Percentiles rank a stretch among this genome's conserved stretches.
phyloP scores from a whole-genome alignment of 1,139 yeast genomes.

The Nadsonia commutata region DNA sequence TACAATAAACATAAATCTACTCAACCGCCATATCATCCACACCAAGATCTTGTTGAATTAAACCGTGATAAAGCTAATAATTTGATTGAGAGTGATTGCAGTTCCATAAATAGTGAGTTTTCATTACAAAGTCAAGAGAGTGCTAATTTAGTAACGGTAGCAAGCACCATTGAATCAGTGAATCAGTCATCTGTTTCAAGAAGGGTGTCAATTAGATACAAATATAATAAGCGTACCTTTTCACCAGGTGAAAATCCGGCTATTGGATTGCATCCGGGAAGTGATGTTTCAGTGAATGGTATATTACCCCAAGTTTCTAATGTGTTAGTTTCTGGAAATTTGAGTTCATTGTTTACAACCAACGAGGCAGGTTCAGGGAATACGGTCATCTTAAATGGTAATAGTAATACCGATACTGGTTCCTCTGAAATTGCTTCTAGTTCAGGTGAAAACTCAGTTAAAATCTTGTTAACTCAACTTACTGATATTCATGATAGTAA shows the following conservation, averaged over 20 bases:
- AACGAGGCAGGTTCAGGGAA: not conserved
- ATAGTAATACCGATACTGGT: not conserved
- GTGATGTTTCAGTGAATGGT: not conserved
- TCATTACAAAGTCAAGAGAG: too few relatives aligned
- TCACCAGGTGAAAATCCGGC: not conserved
- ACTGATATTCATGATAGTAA: conserved; percentile 21
- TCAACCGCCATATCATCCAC: too few relatives aligned
- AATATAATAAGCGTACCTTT: not conserved
- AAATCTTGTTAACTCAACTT: conserved; percentile 19
- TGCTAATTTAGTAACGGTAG: too few relatives aligned
- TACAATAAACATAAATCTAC: conserved; percentile 16
- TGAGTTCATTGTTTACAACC: not conserved
- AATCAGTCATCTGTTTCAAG: too few relatives aligned
- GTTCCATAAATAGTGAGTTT: too few relatives aligned
- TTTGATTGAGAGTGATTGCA: too few relatives aligned
- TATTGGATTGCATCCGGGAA: not conserved
- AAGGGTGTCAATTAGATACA: not conserved
- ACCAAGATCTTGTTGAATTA: too few relatives aligned
- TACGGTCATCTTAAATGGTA: not conserved
- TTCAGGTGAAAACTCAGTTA: not conserved
- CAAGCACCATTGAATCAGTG: too few relatives aligned
- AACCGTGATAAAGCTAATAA: too few relatives aligned
- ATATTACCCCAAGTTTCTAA: not conserved
- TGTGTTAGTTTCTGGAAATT: not conserved
- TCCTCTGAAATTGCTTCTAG: not conserved